A percentile compares a stretch with the other conserved stretches of the same genome.
Evolutionary conservation across 768 basidiomycete genomes (phyloP).

Genomic region (Albatrellus ellisii): DNA sequence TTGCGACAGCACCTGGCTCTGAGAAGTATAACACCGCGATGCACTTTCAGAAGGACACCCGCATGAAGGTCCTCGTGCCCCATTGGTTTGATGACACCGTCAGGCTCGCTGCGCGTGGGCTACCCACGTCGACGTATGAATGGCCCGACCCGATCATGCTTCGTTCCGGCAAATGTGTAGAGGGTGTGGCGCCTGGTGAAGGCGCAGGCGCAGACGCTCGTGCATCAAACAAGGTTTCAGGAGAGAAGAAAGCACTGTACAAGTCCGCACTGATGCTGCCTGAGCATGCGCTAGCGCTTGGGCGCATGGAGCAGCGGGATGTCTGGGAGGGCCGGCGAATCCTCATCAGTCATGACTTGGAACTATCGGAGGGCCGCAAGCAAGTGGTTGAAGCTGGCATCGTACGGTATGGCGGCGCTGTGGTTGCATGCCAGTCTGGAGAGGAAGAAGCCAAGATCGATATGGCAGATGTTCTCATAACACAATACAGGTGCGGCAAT

Average conservation of each 20-base stretch:
- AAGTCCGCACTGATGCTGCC: conserved; percentile 19
- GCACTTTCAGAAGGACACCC: conserved; percentile 43
- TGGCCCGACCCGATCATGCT: conserved; percentile 61
- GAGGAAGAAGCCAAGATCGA: conserved; percentile 27
- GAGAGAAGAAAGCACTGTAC: conserved; percentile 24
- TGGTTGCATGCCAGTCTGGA: conserved; percentile 23
- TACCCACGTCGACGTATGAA: conserved; percentile 44
- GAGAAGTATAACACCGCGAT: conserved; percentile 33
- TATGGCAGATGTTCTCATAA: conserved; percentile 63
- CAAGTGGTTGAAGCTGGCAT: conserved; percentile 48
- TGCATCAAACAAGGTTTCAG: conserved; percentile 20
- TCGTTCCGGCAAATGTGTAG: conserved; percentile 18
- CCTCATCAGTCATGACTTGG: conserved; percentile 47
- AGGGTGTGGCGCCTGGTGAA: conserved; percentile 1
- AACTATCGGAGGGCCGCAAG: conserved; percentile 33
- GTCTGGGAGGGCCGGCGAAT: conserved; percentile 52
- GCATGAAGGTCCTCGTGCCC: conserved; percentile 64
- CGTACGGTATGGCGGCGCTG: conserved; percentile 41
- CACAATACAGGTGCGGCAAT: conserved; percentile 51
- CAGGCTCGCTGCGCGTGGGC: conserved; percentile 30
- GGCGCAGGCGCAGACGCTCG: conserved; percentile 16
- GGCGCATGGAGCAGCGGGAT: conserved; percentile 16
- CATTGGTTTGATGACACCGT: conserved; percentile 87
- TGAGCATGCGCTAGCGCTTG: conserved; percentile 12
- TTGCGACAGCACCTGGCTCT: conserved; percentile 39